Evolutionary conservation across 2,329 filamentous ascomycete genomes (phyloP).

Genomic region (Ophiostoma quercus): DNA sequence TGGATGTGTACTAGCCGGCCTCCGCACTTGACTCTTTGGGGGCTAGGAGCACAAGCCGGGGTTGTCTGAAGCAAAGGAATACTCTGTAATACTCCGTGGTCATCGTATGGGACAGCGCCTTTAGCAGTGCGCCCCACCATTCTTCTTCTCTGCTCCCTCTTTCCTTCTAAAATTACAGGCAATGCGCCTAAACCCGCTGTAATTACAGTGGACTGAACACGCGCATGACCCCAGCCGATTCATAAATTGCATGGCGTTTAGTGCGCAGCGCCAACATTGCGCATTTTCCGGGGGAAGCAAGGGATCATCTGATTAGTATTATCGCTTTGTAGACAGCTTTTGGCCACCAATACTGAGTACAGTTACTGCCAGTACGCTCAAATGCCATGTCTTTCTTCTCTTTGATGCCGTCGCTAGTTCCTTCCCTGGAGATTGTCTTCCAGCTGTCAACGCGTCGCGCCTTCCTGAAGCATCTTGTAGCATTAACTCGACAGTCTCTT

Average conservation of each 20-base stretch:
- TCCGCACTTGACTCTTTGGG: conserved; percentile 8
- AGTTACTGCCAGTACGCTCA: too few species aligned
- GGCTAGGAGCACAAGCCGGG: neutral
- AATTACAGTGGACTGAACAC: neutral
- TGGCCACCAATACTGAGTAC: too few species aligned
- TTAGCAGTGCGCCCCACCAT: too few species aligned
- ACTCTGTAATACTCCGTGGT: too few species aligned
- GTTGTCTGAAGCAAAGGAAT: neutral
- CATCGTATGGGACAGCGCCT: too few species aligned
- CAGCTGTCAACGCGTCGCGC: neutral
- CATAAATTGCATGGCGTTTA: neutral
- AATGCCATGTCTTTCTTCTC: neutral
- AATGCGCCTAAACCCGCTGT: neutral
- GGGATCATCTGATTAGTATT: too few species aligned
- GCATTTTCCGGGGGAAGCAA: neutral
- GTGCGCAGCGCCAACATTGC: too few species aligned
- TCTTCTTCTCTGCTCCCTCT: too few species aligned
- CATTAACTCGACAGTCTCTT: neutral
- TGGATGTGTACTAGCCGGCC: neutral
- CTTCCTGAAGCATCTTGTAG: neutral
- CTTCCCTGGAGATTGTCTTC: too few species aligned
- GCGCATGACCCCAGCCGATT: neutral
- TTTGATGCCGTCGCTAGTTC: neutral
- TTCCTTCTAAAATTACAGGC: neutral
- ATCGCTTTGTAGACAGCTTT: too few species aligned